Conservation (phyloP, 1,284 basidiomycete species). For the Meira nashicola region DNA sequence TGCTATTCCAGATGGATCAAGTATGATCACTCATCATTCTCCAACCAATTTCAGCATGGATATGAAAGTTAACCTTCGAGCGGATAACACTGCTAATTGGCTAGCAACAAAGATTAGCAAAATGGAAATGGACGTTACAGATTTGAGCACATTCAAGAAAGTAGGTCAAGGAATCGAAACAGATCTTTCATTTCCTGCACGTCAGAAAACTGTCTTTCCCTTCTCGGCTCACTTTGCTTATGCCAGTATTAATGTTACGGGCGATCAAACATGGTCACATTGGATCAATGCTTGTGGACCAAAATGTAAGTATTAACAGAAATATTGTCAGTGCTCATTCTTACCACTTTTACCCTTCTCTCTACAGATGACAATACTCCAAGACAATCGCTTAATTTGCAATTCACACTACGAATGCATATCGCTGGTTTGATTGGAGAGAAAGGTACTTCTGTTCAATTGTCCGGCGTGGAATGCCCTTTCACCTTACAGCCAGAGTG, state of each 20-base stretch:
- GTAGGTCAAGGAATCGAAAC: constrained; percentile 31
- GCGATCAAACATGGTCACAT: constrained; percentile 34
- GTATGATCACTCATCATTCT: constrained; percentile 27
- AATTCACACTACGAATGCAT: constrained; percentile 25
- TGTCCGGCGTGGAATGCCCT: constrained; percentile 27
- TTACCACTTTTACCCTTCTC: not conserved
- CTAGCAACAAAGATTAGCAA: constrained; percentile 22
- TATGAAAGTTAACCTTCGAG: constrained; percentile 41
- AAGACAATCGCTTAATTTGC: constrained; percentile 25
- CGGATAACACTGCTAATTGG: constrained; percentile 28
- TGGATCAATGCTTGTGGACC: constrained; percentile 35
- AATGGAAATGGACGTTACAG: constrained; percentile 27
- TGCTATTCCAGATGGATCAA: constrained; percentile 32
- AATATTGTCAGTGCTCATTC: constrained; percentile 5
- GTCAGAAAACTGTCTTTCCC: constrained; percentile 25
- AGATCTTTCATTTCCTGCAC: constrained; percentile 16
- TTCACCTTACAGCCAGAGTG: constrained; percentile 15
- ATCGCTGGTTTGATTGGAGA: constrained; percentile 31
- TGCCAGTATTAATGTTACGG: constrained; percentile 28
- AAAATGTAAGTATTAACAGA: constrained; percentile 13
- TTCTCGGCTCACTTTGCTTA: constrained; percentile 37
- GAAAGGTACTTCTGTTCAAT: constrained; percentile 27
- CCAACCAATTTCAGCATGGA: constrained; percentile 40
- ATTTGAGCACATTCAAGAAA: constrained; percentile 21
- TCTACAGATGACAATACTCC: constrained; percentile 4